Conservation (phyloP, 1,284 basidiomycete species). For the Rhodotorula sp. region DNA sequence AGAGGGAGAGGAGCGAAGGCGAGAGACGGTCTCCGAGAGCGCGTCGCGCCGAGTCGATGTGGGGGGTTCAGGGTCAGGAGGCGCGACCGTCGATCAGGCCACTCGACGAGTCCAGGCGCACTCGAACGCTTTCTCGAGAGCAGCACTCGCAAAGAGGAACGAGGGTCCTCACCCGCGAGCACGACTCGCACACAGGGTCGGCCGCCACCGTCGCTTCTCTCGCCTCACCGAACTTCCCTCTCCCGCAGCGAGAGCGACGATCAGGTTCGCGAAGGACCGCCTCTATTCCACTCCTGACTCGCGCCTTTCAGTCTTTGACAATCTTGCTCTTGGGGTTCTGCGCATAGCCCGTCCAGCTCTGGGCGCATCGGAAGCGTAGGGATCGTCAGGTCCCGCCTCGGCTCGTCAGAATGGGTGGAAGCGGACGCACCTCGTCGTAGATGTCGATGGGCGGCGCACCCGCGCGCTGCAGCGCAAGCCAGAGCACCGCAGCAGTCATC, state of each 20-base stretch:
- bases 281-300: too few species aligned
- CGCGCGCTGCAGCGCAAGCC: constrained; percentile 77
- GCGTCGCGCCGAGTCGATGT: background rate
- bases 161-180: background rate
- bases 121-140: too few species aligned
- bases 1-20: background rate
- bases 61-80: too few species aligned
- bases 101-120: too few species aligned
- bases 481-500: constrained; percentile 93
- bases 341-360: constrained; percentile 86
- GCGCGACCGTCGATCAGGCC: background rate
- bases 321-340: constrained; percentile 65
- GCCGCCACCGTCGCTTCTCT: too few species aligned
- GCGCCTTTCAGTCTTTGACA: constrained; percentile 51
- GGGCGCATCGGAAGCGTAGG: constrained; percentile 20
- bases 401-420: background rate
- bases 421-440: constrained; percentile 74
- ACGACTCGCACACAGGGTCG: background rate
- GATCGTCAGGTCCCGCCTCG: background rate
- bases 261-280: too few species aligned
- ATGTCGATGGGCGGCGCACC: constrained; percentile 63
- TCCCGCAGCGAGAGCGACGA: too few species aligned
- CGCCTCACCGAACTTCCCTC: too few species aligned
- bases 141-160: too few species aligned
- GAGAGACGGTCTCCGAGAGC: too few species aligned